phyloP scores from a whole-genome alignment of 345 rosid genomes.

The Eutrema heterophyllum region DNA sequence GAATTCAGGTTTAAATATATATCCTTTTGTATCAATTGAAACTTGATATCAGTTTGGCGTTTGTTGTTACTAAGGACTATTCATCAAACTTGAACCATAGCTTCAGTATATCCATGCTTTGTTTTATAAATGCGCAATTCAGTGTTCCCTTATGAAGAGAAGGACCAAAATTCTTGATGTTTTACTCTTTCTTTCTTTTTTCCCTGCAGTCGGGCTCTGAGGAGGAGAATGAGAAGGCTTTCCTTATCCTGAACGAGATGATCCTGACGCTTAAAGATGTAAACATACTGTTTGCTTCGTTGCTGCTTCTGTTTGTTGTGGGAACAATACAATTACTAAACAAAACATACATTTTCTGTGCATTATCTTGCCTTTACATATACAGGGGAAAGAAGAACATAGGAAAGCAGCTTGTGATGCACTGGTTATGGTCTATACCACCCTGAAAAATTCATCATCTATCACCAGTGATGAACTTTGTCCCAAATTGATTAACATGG shows the following conservation, averaged over 20 bases:
- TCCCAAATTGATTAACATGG: conserved; percentile 74
- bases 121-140: not conserved
- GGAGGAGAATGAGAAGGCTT: conserved; percentile 70
- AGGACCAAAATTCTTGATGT: conserved; percentile 11
- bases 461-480: conserved; percentile 38
- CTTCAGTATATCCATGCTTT: not conserved
- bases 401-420: conserved; percentile 80
- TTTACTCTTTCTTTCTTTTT: conserved; percentile 8
- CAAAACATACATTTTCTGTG: not conserved
- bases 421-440: conserved; percentile 51
- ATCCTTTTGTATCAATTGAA: not conserved
- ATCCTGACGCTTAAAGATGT: conserved; percentile 83
- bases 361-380: conserved; percentile 3
- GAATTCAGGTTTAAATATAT: conserved; percentile 51
- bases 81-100: not conserved
- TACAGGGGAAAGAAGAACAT: conserved; percentile 68
- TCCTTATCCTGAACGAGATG: conserved; percentile 87
- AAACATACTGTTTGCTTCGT: conserved; percentile 31
- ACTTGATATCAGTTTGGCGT: not conserved
- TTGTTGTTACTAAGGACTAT: not conserved
- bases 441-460: conserved; percentile 40
- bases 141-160: not conserved
- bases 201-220: conserved; percentile 52
- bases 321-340: not conserved
- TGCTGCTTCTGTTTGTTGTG: not conserved